These are phyloP conservation scores for Paramecium primaurelia DNA, from an alignment of 73 alveolate species.

Conservation along the genomic window DNA sequence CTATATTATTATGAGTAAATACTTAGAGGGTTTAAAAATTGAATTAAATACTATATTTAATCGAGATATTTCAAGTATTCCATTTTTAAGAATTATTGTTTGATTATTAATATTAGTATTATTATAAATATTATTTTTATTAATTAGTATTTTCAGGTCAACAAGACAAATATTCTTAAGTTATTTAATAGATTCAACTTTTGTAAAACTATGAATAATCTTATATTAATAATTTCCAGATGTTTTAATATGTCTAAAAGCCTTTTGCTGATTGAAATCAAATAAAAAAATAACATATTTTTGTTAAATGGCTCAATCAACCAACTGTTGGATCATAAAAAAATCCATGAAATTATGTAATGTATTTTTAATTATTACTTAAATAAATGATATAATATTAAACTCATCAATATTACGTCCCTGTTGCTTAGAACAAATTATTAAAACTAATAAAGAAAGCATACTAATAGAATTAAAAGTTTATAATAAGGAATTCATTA, in stretches of 20 bases:
- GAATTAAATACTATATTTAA: background rate
- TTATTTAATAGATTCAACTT: background rate
- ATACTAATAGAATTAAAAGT: background rate
- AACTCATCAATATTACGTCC: background rate
- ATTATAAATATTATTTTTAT: background rate
- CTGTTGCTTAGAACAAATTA: background rate
- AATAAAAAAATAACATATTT: background rate
- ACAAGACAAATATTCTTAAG: background rate
- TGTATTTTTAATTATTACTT: background rate
- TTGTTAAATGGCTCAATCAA: background rate
- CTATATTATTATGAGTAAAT: background rate
- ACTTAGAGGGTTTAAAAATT: background rate
- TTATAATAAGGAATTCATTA: background rate
- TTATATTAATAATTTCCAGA: background rate
- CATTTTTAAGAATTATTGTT: background rate
- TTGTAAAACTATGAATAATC: background rate
- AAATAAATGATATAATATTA: background rate
- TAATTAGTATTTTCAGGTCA: background rate
- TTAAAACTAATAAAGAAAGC: background rate
- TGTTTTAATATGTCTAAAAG: background rate
- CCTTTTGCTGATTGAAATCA: background rate
- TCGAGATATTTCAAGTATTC: background rate
- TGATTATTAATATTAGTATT: background rate
- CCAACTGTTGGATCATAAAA: background rate
- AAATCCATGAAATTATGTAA: background rate